Evolutionary conservation across 1,139 yeast genomes (phyloP), one percentile per base, ranked within the genome.

Genomic region (Wickerhamomyces sp.): DNA sequence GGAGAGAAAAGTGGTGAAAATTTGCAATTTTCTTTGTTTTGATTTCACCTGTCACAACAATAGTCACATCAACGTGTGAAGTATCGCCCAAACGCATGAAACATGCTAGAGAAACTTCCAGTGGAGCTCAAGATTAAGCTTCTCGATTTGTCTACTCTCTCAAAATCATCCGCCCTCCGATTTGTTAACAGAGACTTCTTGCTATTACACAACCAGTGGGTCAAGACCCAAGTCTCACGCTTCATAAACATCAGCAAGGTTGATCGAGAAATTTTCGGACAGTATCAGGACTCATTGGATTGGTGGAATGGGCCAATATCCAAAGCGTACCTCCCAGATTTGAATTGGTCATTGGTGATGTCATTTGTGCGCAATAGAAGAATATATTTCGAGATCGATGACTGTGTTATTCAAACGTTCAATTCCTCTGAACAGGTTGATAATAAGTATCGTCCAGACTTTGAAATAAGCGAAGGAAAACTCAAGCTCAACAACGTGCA

Each of bases 371-470:
- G 63, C 43, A 75, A 73, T 48, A 66, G 72, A 35, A 51, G 82
- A 23, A 47, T 76, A 18, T 76, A 68, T 55, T 75, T 79, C 12
- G 75, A 73, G 40, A 65, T 67, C 40, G 49, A 63, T 4, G 79
- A 74, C 46, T 72, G 72, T 6, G 6, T 23, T 6, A 21, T 35
- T 2, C 43, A 42, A 16, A 62, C 42, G 66, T 72, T 13, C 77
- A 71, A 47, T 55, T 44, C 61, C 65, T 20, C 31, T 17, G 11
- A 24, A 9, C 19, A 18, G 22, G 16, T 72, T 67, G 40, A 64
- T 59, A 47, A 13, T 7, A 12, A 15, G 12, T 21, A 21, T 6
- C 4, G n/a, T 10, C 31, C 31, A 4, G 31, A 28, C 16, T 28
- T 16, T 21, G 26, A 28, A 19, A n/a, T 28, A 14, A 15, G 2